Base-by-base conservation (phyloP, 164 flowering plant species). In the Annona cherimola region DNA sequence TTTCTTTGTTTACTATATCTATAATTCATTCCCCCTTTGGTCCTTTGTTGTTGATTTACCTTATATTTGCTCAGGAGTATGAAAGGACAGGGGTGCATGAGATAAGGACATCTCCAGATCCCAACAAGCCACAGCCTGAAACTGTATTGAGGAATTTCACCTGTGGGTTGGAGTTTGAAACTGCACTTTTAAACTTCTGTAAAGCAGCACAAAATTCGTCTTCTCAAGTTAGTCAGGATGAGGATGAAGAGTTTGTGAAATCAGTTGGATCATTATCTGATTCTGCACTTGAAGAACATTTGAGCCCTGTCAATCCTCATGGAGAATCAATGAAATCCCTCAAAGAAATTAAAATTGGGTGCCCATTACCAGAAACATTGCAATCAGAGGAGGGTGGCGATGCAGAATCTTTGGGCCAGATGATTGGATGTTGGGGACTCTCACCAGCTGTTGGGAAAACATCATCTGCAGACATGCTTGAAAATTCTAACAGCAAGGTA, bases 1-100 rank as follows among this genome's bases (percentile, higher is more conserved):
- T 12, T 69, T 14, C 61, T 61, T 26, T 8, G 9, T 50, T 9
- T 77, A 35, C 66, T 42, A n/a, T 74, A 1, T 65, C 18, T 40
- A 2, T 20, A 4, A 1, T 14, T 62, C 55, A 3, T 4, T 70
- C 42, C 3, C 46, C 9, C 55, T 41, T 63, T 71, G 8, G 63
- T 62, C 44, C 69, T 57, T 73, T 50, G 74, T 42, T 5, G 64
- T 69, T n/a, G 46, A 42, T 18, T 65, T 40, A 11, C 40, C 45
- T 73, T 76, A 74, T 70, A 67, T n/a, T 74, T 63, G 45, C 64
- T 40, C 76, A 95, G 99, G 98, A 96, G 76, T 81, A 85, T 81
- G 89, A 85, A 79, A 84, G 97, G 78, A 87, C 85, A 65, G 96
- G 97, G 35, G 63, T 84, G 76, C 84, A 77, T 73, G 90, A 80